These are phyloP conservation scores for Gaeumannomyces sp. DNA, from an alignment of 2,329 filamentous ascomycete species.

Conservation along the genomic window DNA sequence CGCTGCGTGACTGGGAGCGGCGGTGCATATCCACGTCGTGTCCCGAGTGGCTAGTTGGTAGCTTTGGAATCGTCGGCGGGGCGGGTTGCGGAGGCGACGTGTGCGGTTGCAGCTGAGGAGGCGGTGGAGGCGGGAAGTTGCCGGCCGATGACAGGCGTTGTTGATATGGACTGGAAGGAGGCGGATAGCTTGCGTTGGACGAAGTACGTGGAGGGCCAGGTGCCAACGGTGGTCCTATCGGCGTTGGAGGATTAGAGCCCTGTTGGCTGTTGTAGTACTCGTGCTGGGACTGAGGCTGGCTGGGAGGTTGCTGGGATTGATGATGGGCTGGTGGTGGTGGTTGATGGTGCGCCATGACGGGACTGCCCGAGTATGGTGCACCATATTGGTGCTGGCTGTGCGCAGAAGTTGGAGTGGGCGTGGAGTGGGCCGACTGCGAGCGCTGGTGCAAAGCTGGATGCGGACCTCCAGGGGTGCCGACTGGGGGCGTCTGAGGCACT, in stretches of 20 bases:
- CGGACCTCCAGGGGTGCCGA: slow-evolving; percentile 35
- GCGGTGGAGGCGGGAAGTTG: slow-evolving; percentile 29
- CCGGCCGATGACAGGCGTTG: slow-evolving; percentile 35
- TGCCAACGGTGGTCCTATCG: slow-evolving; percentile 44
- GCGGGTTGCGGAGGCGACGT: slow-evolving; percentile 28
- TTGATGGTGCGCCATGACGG: slow-evolving; percentile 38
- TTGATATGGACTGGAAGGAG: slow-evolving; percentile 56
- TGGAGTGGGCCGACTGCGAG: slow-evolving; percentile 54
- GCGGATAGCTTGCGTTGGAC: slow-evolving; percentile 31
- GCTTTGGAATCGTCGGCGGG: slow-evolving; percentile 34
- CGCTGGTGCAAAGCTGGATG: slow-evolving; percentile 36
- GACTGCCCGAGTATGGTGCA: slow-evolving; percentile 45
- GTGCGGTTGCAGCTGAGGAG: slow-evolving; percentile 13
- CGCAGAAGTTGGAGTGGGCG: slow-evolving; percentile 55
- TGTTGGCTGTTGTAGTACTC: slow-evolving; percentile 39
- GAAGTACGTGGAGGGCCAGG: slow-evolving; percentile 29
- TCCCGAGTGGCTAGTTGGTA: slow-evolving; percentile 29
- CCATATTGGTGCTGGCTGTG: slow-evolving; percentile 52
- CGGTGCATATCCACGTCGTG: slow-evolving; percentile 27
- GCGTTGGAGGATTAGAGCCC: slow-evolving; percentile 48
- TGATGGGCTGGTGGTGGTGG: slow-evolving; percentile 35
- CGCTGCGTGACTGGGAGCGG: slow-evolving; percentile 48
- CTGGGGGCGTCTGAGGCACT: slow-evolving; percentile 44
- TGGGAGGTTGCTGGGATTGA: slow-evolving; percentile 26
- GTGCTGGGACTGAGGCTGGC: slow-evolving; percentile 36